Conservation (phyloP, 306 rosid species). For the Cyamopsis tetragonoloba region DNA sequence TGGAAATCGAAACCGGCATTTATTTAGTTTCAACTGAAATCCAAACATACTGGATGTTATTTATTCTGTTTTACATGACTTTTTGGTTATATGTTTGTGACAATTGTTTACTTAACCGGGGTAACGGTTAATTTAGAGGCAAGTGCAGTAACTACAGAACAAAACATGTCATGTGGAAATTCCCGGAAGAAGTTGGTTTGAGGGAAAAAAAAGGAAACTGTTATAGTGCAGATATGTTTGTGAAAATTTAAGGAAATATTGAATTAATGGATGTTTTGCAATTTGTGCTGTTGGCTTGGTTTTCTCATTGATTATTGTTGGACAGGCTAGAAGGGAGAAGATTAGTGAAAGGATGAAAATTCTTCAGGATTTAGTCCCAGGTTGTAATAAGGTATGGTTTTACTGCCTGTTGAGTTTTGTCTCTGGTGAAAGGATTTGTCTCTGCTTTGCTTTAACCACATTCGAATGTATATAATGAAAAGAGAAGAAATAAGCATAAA, state of each 20-base stretch:
- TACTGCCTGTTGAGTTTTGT: conserved; percentile 15
- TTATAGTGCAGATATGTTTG: background rate
- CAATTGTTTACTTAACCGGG: background rate
- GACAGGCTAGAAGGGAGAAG: conserved; percentile 96
- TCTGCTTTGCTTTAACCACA: background rate
- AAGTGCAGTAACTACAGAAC: background rate
- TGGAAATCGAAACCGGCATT: too few relatives aligned
- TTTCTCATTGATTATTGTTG: conserved; percentile 29
- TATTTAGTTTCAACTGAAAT: too few relatives aligned
- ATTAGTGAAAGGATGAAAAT: conserved; percentile 91
- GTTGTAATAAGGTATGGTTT: conserved; percentile 81
- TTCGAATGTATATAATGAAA: background rate
- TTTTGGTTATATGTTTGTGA: background rate
- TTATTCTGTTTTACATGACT: background rate
- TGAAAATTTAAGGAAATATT: conserved; percentile 2
- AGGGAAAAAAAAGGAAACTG: conserved; percentile 1
- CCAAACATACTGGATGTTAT: too few relatives aligned
- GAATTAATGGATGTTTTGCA: conserved; percentile 15
- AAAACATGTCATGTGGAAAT: background rate
- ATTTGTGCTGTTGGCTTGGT: conserved; percentile 16
- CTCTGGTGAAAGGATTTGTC: too few relatives aligned
- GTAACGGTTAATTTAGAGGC: background rate
- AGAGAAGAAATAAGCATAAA: background rate
- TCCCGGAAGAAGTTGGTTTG: background rate
- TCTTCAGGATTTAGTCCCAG: conserved; percentile 94